A percentile compares a stretch with the other conserved stretches of the same genome.
Evolutionary conservation across 1,284 basidiomycete species (phyloP).

Genomic region (Xerocomus amazonicus): DNA sequence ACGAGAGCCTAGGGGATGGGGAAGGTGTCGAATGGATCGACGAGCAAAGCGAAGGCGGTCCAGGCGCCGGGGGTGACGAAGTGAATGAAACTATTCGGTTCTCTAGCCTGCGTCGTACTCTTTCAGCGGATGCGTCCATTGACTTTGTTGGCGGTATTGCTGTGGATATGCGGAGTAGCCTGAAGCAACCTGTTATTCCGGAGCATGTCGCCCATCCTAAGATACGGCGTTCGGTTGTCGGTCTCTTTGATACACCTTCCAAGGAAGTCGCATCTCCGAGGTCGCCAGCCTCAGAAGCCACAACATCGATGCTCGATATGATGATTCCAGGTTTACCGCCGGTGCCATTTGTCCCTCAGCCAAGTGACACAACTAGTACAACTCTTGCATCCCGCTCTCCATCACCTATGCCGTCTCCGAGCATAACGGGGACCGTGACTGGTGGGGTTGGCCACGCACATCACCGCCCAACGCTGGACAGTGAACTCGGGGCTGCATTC

Average conservation of each 20-base stretch:
- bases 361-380: constrained; percentile 24
- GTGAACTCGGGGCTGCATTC: constrained; percentile 29
- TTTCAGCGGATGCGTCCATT: constrained; percentile 30
- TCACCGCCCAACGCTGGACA: constrained; percentile 29
- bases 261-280: constrained; percentile 2
- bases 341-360: constrained; percentile 33
- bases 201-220: constrained; percentile 24
- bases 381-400: constrained; percentile 19
- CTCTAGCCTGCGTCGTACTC: constrained; percentile 41
- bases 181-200: constrained; percentile 17
- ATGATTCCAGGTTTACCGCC: constrained; percentile 35
- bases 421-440: constrained; percentile 7
- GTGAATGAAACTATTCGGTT: constrained; percentile 41
- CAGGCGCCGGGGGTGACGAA: constrained; percentile 23
- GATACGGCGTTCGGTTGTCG: constrained; percentile 60
- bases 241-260: constrained; percentile 51
- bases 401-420: constrained; percentile 17
- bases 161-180: constrained; percentile 36
- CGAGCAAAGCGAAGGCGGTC: constrained; percentile 30
- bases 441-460: constrained; percentile 3
- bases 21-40: constrained; percentile 42
- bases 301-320: constrained; percentile 28
- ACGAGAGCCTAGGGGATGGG: constrained; percentile 65
- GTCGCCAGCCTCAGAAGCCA: constrained; percentile 14
- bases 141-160: constrained; percentile 34